Conservation (phyloP, 768 basidiomycete species). For the Candolleomyces eurysporus region DNA sequence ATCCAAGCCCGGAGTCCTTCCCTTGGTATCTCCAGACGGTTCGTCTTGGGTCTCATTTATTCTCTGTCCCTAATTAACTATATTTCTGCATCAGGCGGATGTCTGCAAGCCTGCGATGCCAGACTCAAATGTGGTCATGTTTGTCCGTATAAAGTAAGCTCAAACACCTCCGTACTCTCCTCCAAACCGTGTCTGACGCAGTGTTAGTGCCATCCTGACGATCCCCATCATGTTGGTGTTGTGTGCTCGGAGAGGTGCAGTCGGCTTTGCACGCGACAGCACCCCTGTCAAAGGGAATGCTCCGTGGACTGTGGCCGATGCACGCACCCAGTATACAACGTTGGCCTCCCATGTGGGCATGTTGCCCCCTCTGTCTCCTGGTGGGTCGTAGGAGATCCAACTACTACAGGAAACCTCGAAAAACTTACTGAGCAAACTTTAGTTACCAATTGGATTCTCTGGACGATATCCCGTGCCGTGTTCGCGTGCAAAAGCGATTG, state of each 20-base stretch:
- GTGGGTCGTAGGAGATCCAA: slow-evolving; percentile 28
- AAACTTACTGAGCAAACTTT: neutral
- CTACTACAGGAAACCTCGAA: neutral
- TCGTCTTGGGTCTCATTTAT: slow-evolving; percentile 11
- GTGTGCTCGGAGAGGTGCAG: slow-evolving; percentile 48
- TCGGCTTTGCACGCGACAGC: slow-evolving; percentile 49
- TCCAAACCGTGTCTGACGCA: neutral
- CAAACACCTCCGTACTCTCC: neutral
- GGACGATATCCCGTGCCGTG: slow-evolving; percentile 40
- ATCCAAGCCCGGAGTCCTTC: slow-evolving; percentile 51
- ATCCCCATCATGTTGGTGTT: slow-evolving; percentile 48
- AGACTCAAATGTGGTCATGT: slow-evolving; percentile 60
- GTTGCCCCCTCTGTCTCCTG: slow-evolving; percentile 41
- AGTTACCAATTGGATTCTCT: slow-evolving; percentile 50
- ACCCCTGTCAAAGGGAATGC: slow-evolving; percentile 59
- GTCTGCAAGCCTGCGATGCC: slow-evolving; percentile 52
- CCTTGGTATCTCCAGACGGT: slow-evolving; percentile 57
- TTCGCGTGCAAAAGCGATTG: slow-evolving; percentile 41
- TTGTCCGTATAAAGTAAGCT: slow-evolving; percentile 57
- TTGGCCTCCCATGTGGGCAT: slow-evolving; percentile 62
- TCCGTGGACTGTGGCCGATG: slow-evolving; percentile 53
- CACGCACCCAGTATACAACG: slow-evolving; percentile 40
- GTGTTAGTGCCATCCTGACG: slow-evolving; percentile 59
- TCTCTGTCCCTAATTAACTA: neutral
- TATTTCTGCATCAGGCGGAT: slow-evolving; percentile 46